Percentiles rank a stretch among this genome's conserved stretches.
These are phyloP conservation scores for Melianthus villosus DNA, from an alignment of 441 rosid genomes.

Conservation along the genomic window DNA sequence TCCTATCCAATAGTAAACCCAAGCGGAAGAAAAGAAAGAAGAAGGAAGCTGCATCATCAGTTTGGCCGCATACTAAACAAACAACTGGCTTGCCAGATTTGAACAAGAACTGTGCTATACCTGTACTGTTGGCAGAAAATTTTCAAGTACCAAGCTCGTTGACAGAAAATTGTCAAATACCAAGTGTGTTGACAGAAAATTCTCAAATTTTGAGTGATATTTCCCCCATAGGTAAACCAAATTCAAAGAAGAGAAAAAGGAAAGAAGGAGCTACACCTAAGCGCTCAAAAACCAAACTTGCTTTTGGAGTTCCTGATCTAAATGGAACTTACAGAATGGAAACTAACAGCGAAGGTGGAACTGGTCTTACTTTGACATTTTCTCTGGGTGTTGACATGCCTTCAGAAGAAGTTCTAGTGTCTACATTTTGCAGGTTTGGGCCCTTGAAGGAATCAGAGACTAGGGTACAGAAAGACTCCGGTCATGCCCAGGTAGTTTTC, in stretches of 20 bases:
- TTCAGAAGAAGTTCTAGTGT: constrained; percentile 35
- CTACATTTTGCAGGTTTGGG: constrained; percentile 49
- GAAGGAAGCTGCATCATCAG: constrained; percentile 11
- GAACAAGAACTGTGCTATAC: constrained; percentile 12
- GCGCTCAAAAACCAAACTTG: constrained; percentile 7
- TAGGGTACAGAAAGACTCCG: constrained; percentile 23
- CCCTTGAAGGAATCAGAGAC: constrained; percentile 47
- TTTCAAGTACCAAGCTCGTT: no score
- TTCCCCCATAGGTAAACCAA: constrained; percentile 14
- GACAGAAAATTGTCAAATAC: no score
- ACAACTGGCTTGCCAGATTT: constrained; percentile 6
- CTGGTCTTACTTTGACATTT: constrained; percentile 52
- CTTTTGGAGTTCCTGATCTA: constrained; percentile 36
- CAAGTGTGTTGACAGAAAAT: constrained; percentile 1
- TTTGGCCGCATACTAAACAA: constrained; percentile 7
- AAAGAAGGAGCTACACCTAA: constrained; percentile 26
- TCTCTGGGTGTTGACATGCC: constrained; percentile 39
- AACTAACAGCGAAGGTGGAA: constrained; percentile 24
- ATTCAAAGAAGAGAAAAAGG: constrained; percentile 31
- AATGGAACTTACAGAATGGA: constrained; percentile 22
- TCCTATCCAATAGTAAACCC: constrained; percentile 1
- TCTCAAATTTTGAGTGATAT: constrained; percentile 10
- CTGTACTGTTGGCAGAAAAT: constrained; percentile 17
- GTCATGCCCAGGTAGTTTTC: constrained; percentile 45
- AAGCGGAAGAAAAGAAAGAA: constrained; percentile 20